phyloP scores from a whole-genome alignment of 257 asterid species.

The Nicotiana paniculata region DNA sequence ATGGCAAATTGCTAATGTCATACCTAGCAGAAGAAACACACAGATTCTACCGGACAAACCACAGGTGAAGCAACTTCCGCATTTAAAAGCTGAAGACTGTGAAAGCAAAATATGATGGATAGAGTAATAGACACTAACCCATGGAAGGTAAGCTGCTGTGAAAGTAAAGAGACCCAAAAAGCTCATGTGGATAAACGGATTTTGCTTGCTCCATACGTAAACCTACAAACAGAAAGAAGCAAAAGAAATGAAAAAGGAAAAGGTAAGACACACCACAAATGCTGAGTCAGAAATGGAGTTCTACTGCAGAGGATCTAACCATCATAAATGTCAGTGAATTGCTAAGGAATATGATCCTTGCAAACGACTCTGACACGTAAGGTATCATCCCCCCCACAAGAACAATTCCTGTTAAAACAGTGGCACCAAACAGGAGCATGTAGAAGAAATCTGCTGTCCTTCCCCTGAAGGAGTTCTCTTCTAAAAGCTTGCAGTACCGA shows the following conservation, averaged over 20 bases:
- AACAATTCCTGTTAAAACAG: constrained; percentile 84
- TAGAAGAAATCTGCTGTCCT: constrained; percentile 97
- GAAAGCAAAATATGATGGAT: background rate
- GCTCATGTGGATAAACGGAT: constrained; percentile 96
- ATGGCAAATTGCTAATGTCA: background rate
- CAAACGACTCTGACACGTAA: constrained; percentile 86
- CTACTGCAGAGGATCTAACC: constrained; percentile 47
- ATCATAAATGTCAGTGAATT: constrained; percentile 98
- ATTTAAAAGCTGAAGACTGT: constrained; percentile 1
- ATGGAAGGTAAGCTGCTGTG: constrained; percentile 98
- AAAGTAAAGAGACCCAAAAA: constrained; percentile 96
- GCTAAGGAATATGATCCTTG: constrained; percentile 94
- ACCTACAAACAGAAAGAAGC: constrained; percentile 41
- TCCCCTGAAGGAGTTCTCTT: constrained; percentile 94
- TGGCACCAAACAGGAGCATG: constrained; percentile 93
- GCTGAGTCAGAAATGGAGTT: background rate
- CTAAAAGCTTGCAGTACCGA: constrained; percentile 98
- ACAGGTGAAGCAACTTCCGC: background rate
- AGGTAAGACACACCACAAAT: background rate
- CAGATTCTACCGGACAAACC: background rate
- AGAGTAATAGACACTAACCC: constrained; percentile 52
- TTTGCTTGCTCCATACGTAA: constrained; percentile 99
- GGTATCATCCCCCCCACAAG: constrained; percentile 98
- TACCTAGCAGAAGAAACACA: background rate
- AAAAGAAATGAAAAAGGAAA: constrained; percentile 4